phyloP scores from a whole-genome alignment of 2,329 filamentous ascomycete genomes.

The Ambrosiella beaveri region DNA sequence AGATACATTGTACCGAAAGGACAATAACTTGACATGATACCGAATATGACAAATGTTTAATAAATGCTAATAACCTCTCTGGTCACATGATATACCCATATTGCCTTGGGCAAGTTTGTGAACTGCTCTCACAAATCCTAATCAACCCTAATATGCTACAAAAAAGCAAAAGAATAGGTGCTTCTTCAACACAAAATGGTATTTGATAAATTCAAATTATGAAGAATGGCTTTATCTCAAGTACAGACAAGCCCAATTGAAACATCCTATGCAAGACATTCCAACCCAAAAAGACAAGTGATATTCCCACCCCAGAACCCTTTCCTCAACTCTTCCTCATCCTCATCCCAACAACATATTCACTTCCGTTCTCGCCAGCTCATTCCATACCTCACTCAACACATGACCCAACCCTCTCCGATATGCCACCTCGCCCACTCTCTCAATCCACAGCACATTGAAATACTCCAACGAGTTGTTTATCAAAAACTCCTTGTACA shows the following conservation, averaged over 20 bases:
- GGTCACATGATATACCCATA: background rate
- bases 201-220: background rate
- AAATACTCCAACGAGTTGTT: constrained; percentile 29
- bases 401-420: constrained; percentile 27
- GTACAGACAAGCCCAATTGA: background rate
- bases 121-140: background rate
- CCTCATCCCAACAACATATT: constrained; percentile 25
- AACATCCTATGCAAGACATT: background rate
- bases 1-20: too few relatives aligned
- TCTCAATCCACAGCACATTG: constrained; percentile 30
- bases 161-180: background rate
- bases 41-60: too few relatives aligned
- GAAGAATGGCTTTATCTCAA: background rate
- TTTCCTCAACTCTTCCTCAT: background rate
- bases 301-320: background rate
- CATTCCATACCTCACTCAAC: constrained; percentile 25
- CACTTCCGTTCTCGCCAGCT: constrained; percentile 23
- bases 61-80: background rate
- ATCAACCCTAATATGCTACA: background rate
- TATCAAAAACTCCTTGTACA: constrained; percentile 22
- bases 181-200: background rate
- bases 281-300: background rate
- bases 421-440: constrained; percentile 26
- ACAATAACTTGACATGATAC: too few relatives aligned
- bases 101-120: too few relatives aligned